Base-by-base conservation (phyloP, 140 eudicot genomes). In the Stevia rebaudiana region DNA sequence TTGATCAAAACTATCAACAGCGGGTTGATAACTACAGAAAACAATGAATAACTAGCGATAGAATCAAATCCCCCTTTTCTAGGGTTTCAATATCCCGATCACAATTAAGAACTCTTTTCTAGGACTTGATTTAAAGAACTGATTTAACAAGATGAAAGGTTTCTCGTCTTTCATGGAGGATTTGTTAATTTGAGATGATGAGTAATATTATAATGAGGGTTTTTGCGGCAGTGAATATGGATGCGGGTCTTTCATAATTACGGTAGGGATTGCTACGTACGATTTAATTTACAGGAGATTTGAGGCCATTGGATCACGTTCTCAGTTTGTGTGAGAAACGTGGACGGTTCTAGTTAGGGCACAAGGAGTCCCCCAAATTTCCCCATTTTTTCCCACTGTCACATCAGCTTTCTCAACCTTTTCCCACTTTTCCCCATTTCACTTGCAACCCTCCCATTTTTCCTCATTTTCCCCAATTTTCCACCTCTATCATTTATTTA, bases 11-110 rank as follows among this genome's bases (percentile, higher is more conserved):
- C 37, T 49, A 12, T 18, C 31, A 28, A 54, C 37, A 53, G 19
- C 23, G 12, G 9, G 37, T 52, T 11, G 46, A n/a, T 68, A 58
- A 13, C 65, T 55, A 21, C 58, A 33, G 40, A 22, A 25, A 15
- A 17, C 2, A 6, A 37, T 37, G 42, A 12, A 37, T 11, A 8
- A 36, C 41, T 28, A 25, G 10, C 8, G 18, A 61, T 39, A 18
- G n/a, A 19, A 43, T 56, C 65, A 63, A 36, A 49, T 22, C 12
- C 47, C 66, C 63, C 42, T 23, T 41, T 63, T 53, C 39, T 72
- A 63, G 71, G 54, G 54, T 28, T 71, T 68, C 52, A 8, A 42
- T 33, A 68, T 51, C 48, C 12, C 75, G 75, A 48, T 60, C 61
- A 70, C 51, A 44, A 40, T 50, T 33, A 25, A n/a, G 50, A n/a